These are phyloP conservation scores for Ziziphus jujuba DNA, from an alignment of 306 rosid genomes.

Conservation along the genomic window DNA sequence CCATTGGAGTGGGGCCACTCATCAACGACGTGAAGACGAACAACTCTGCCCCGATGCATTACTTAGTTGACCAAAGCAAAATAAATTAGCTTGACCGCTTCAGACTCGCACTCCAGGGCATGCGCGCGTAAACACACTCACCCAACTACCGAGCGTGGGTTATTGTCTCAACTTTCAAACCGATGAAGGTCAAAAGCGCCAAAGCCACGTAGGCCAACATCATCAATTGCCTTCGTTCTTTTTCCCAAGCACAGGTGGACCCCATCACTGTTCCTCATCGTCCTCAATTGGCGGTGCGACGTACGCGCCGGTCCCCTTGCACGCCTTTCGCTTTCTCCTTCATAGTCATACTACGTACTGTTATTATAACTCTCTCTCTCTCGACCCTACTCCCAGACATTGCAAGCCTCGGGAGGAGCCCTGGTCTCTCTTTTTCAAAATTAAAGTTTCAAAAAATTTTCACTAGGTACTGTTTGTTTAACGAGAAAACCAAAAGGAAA, in stretches of 20 bases:
- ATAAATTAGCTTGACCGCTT: slow-evolving; percentile 5
- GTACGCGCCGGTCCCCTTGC: slow-evolving; percentile 44
- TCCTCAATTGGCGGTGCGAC: not conserved
- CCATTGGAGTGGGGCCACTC: not conserved
- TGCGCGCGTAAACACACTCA: slow-evolving; percentile 3
- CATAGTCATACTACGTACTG: too few species aligned
- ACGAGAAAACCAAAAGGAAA: slow-evolving; percentile 13
- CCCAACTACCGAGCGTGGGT: not conserved
- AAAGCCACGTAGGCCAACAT: not conserved
- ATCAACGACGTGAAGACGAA: slow-evolving; percentile 26
- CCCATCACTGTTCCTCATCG: slow-evolving; percentile 19
- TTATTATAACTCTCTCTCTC: not conserved
- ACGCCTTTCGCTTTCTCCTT: not conserved
- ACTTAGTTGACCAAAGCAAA: too few species aligned
- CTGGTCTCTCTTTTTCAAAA: slow-evolving; percentile 12
- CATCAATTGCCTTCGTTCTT: not conserved
- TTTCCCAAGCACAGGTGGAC: slow-evolving; percentile 7
- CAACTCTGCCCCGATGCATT: slow-evolving; percentile 11
- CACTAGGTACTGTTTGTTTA: slow-evolving; percentile 11
- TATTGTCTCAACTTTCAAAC: not conserved
- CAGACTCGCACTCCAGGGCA: not conserved
- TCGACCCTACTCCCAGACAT: not conserved
- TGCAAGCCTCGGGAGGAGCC: not conserved
- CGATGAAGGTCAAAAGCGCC: slow-evolving; percentile 1
- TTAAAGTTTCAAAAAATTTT: slow-evolving; percentile 42